Base-by-base conservation (phyloP, 2,329 filamentous ascomycete genomes). In the Juglanconis oblonga region DNA sequence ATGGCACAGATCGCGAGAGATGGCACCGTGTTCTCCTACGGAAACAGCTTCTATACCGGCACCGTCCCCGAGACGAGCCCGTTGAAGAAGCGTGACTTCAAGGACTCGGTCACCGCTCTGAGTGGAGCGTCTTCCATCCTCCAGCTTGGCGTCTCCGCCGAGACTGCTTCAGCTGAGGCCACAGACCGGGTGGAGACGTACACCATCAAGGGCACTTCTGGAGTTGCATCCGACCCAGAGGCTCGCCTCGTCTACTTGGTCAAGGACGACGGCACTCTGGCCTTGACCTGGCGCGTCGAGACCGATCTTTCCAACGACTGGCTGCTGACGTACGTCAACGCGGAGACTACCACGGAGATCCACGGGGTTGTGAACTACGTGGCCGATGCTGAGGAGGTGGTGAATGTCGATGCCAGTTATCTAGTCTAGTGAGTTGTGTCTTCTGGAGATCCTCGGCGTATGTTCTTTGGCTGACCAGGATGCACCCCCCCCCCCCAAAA, bases 281-380 rank as follows among this genome's bases (percentile, higher is more conserved):
- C 74, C 6, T 73, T 86, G 24, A 74, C 80, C 0, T 87, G 83
- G 84, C 74, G 83, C 67, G 74, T 87, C 10, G 83, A 86, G 75
- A 86, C 83, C 2, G 82, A 86, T 59, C 70, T 84, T 45, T 61
- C 75, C 8, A 77, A 80, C 62, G 82, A 85, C 71, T 87, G 82
- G 82, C 76, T 86, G n/a, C 70, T 84, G 47, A 80, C 81, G 2
- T 87, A 86, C 65, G 77, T 86, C 36, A 79, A 86, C 55, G 81
- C 81, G 4, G 68, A 70, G 4, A 74, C 74, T 55, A 77, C 76
- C 36, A 73, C 76, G 24, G 70, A 80, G 51, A 67, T 87, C 8
- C 73, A 81, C 52, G 81, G 78, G 55, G 82, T 85, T 24, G 78
- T 84, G 31, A 81, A 87, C 71, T 86, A 84, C 61, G 79, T 83